Evolutionary conservation across 768 basidiomycete genomes (phyloP), one percentile per base, ranked within the genome.

Genomic region (Tephrocybe rancida): DNA sequence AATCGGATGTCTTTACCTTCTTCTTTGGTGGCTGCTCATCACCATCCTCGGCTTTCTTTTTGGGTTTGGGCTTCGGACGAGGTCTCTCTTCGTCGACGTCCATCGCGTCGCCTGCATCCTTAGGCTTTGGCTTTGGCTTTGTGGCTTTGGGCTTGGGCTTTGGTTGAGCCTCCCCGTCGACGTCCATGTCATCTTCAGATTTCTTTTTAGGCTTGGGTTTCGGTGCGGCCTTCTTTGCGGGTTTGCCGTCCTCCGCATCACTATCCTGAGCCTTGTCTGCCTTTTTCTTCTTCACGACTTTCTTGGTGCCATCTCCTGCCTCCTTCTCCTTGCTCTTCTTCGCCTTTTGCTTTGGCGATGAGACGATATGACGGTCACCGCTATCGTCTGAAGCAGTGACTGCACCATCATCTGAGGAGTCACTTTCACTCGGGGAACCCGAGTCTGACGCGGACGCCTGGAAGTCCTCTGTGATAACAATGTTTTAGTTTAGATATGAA

Each of bases 361-460:
- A 75, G 39, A 79, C 72, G 60, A 91, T 63, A 47, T 84, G 85
- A 49, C 81, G 81, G 64, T 93, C 90, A 26, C 91, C 92, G 55
- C 86, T 88, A 38, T 89, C 90, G 64, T 92, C 91, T 0, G 92
- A 92, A 10, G 89, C 92, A 5, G 90, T 92, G 51, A 85, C 80
- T 1, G 86, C 90, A 3, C 84, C 88, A 26, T 86, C 89, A 5
- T 64, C 75, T 70, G 82, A 84, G 1, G 83, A 83, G 46, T 90
- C 91, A 30, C 74, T 79, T 14, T 83, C 88, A 34, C 84, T 87
- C 0, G 95, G 92, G 3, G 95, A 97, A n/a, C 95, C 95, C 41
- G 76, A 78, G 63, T 97, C 95, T 0, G 90, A 90, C 1, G 75
- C 87, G 6, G 89, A 92, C 7, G 87, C 94, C 56, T 86, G 72